Percentiles rank a stretch among this genome's conserved stretches.
phyloP scores from a whole-genome alignment of 768 basidiomycete species.

The Leccinum rimulosum region DNA sequence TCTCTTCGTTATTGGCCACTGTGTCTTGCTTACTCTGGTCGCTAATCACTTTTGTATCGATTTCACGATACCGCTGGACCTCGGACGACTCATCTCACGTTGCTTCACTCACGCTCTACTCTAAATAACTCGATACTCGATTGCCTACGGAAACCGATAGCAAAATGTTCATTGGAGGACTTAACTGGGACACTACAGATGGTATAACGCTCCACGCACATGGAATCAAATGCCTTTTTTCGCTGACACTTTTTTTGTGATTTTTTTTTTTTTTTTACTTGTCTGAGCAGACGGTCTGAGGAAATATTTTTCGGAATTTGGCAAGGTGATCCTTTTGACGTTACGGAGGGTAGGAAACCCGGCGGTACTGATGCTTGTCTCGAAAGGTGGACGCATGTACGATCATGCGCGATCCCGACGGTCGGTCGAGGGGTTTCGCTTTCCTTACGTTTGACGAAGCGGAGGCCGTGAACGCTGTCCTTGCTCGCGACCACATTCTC shows the following conservation, averaged over 20 bases:
- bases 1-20: constrained; percentile 26
- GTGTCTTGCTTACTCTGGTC: constrained; percentile 31
- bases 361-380: constrained; percentile 13
- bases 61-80: constrained; percentile 38
- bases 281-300: constrained; percentile 52
- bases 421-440: constrained; percentile 80
- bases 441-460: constrained; percentile 80
- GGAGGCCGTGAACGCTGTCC: constrained; percentile 59
- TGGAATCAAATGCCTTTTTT: constrained; percentile 21
- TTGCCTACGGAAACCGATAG: constrained; percentile 45
- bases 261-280: constrained; percentile 16
- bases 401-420: constrained; percentile 78
- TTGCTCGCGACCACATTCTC: constrained; percentile 63
- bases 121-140: constrained; percentile 29
- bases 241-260: constrained; percentile 26
- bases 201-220: constrained; percentile 48
- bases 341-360: background rate
- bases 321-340: constrained; percentile 48
- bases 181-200: constrained; percentile 91
- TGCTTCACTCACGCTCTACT: constrained; percentile 24
- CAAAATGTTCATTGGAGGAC: constrained; percentile 89
- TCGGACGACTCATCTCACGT: constrained; percentile 27
- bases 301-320: constrained; percentile 78
- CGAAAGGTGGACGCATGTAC: constrained; percentile 73
- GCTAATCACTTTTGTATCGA: constrained; percentile 33